These are phyloP conservation scores for Rhinocladiella similis DNA, from an alignment of 2,329 filamentous ascomycete genomes.

Conservation along the genomic window DNA sequence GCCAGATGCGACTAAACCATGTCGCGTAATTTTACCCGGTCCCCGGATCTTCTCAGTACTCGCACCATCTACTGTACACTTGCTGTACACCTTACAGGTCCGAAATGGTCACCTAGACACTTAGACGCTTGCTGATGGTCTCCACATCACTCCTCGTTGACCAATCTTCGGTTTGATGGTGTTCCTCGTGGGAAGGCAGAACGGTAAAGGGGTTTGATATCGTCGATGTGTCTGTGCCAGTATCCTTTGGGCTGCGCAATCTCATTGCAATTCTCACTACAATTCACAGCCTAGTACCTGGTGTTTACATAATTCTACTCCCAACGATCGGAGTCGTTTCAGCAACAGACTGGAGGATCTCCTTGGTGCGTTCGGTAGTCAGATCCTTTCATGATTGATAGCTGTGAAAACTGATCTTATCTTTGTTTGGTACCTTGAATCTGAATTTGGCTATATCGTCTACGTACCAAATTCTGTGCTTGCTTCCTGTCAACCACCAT, in stretches of 20 bases:
- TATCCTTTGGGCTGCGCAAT: neutral
- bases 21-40: constrained; percentile 8
- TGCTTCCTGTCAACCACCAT: neutral
- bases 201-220: neutral
- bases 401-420: neutral
- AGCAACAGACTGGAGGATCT: neutral
- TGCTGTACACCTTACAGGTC: neutral
- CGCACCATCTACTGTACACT: too few relatives aligned
- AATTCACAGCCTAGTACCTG: neutral
- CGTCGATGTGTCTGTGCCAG: neutral
- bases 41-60: neutral
- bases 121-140: neutral
- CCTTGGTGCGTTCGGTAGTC: too few relatives aligned
- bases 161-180: neutral
- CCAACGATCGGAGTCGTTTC: neutral
- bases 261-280: neutral
- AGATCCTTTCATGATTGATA: neutral
- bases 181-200: neutral
- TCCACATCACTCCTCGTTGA: neutral
- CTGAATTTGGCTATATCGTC: neutral
- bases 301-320: neutral
- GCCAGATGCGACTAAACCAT: neutral
- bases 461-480: neutral
- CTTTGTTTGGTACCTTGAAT: neutral
- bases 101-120: too few relatives aligned